These are phyloP conservation scores for Mycena epipterygia DNA, from an alignment of 768 basidiomycete genomes.

Conservation along the genomic window DNA sequence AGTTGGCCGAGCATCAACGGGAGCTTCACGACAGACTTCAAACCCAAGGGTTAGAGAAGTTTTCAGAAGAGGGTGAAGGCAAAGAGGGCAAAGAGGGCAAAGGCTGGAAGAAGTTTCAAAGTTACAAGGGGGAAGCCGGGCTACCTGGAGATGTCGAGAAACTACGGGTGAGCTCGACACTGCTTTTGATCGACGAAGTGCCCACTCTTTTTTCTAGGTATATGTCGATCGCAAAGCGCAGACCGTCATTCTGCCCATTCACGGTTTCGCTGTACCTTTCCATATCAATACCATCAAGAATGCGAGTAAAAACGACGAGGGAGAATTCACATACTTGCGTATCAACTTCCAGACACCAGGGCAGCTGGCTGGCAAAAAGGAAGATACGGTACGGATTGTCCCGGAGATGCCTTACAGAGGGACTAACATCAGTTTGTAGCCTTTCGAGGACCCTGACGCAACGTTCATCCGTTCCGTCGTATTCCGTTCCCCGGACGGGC, in stretches of 20 bases:
- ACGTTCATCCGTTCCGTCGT: conserved; percentile 97
- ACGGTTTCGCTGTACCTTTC: conserved; percentile 97
- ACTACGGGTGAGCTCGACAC: conserved; percentile 70
- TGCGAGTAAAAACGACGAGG: conserved; percentile 97
- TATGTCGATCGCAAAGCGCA: conserved; percentile 91
- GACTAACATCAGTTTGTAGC: conserved; percentile 57
- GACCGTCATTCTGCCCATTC: conserved; percentile 91
- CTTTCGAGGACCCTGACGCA: conserved; percentile 96
- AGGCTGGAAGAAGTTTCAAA: conserved; percentile 95
- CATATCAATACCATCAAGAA: conserved; percentile 99
- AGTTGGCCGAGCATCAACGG: conserved; percentile 89
- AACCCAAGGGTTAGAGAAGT: conserved; percentile 83
- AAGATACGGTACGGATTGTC: conserved; percentile 81
- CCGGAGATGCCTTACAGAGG: not conserved
- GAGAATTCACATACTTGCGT: conserved; percentile 92
- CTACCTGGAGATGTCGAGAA: conserved; percentile 87
- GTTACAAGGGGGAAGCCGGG: conserved; percentile 95
- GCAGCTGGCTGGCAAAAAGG: conserved; percentile 97
- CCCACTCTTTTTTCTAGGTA: conserved; percentile 65
- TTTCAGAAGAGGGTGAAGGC: conserved; percentile 85
- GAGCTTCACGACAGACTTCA: conserved; percentile 86
- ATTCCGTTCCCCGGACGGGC: conserved; percentile 90
- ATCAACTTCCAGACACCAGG: conserved; percentile 99
- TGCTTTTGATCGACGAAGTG: not conserved
- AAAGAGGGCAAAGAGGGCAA: conserved; percentile 88